Evolutionary conservation across 2,329 filamentous ascomycete genomes (phyloP), one percentile per base, ranked within the genome.

Genomic region (Westerdykella aurantiaca): DNA sequence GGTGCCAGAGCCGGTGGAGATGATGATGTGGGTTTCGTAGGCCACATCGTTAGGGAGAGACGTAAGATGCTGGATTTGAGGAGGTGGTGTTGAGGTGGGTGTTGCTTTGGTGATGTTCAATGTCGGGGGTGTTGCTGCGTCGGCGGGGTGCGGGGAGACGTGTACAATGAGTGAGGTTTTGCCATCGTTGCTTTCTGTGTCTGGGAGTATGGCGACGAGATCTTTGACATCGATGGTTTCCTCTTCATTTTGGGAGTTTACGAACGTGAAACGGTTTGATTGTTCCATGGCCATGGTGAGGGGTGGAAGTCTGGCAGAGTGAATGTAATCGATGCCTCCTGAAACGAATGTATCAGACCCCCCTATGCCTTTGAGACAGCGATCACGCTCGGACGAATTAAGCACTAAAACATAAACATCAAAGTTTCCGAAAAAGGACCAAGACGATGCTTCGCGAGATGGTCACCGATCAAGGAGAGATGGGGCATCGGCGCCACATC

Each of bases 1-100:
- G 11, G 66, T 70, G 2, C 73, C 73, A 2, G 73, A 74, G 17
- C 62, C 65, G 13, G 66, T 66, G 2, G 73, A 76, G 13, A 75
- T 55, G 31, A 76, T 58, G 38, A 75, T 56, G 46, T 74, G 69
- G 6, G 67, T 63, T 41, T 61, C 57, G 17, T 51, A 42, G n/a
- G 52, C 43, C 34, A 45, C 49, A 1, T 46, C 21, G 37, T 13
- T 17, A 23, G 6, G 39, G 31, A 41, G 6, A 11, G 18, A 14
- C 35, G 42, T 33, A n/a, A 34, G 4, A 9, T 4, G 10, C 11
- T 9, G 11, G 25, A 29, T 29, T 29, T 29, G 25, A 29, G 25
- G 22, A 17, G 37, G 18, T 42, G 18, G 25, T 29, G 35, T 59
- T 39, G 18, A 53, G n/a, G 16, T 50, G 37, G 17, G 51, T 46